Evolutionary conservation across 177 flowering plant species (phyloP).

Genomic region (Tripterygium wilfordii): DNA sequence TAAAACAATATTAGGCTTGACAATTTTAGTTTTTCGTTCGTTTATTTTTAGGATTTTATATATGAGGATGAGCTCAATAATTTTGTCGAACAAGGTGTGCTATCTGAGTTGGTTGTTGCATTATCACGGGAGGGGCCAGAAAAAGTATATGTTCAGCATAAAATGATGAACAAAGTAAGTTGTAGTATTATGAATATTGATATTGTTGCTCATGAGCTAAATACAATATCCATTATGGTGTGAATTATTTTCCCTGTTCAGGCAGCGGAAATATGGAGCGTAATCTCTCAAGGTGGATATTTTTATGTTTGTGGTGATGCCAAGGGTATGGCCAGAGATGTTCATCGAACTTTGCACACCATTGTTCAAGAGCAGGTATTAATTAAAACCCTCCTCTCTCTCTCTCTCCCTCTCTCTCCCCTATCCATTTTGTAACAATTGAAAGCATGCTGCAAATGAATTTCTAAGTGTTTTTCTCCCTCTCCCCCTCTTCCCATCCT

Average conservation of each 20-base stretch:
- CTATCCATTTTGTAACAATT: no score
- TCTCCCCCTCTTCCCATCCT: no score
- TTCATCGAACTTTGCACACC: slow-evolving; percentile 73
- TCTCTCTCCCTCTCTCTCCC: slow-evolving; percentile 2
- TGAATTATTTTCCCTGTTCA: slow-evolving; percentile 16
- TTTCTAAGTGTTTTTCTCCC: background rate
- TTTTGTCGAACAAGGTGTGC: slow-evolving; percentile 53
- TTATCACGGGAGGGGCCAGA: slow-evolving; percentile 80
- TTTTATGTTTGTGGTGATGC: slow-evolving; percentile 95
- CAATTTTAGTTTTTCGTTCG: background rate
- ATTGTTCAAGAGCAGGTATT: slow-evolving; percentile 73
- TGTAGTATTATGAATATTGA: slow-evolving; percentile 2
- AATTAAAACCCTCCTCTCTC: background rate
- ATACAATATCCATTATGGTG: background rate
- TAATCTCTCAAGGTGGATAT: slow-evolving; percentile 58
- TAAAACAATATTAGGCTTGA: background rate
- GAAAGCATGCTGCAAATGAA: no score
- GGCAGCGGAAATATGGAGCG: slow-evolving; percentile 62
- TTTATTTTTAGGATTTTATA: slow-evolving; percentile 56
- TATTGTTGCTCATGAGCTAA: background rate
- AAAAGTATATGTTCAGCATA: slow-evolving; percentile 87
- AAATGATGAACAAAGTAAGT: slow-evolving; percentile 67
- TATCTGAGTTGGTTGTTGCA: slow-evolving; percentile 75
- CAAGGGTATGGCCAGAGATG: slow-evolving; percentile 94
- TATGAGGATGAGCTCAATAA: slow-evolving; percentile 72